Evolutionary conservation across 1,284 basidiomycete species (phyloP), one percentile per base, ranked within the genome.

Genomic region (Rhodotorula sp.): DNA sequence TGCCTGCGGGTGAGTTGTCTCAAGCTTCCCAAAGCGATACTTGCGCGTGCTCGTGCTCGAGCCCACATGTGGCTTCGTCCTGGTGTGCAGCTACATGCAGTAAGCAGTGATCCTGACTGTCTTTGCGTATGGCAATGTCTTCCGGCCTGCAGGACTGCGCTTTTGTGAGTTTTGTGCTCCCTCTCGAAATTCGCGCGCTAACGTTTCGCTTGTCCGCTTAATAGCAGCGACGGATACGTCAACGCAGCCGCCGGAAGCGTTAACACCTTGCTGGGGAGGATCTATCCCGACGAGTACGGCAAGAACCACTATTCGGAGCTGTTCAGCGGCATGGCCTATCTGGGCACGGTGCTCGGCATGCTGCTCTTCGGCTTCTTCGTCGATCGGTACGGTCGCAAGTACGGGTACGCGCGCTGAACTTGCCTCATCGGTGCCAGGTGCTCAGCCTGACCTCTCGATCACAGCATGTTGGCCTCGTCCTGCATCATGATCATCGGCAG

Each of bases 301-400:
- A 69, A 53, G 64, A 58, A 58, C n/a, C 41, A 55, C 23, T 60
- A 74, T 45, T 50, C 57, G 25, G 67, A 62, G 4, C 55, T 74
- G 2, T 74, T 74, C 66, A 61, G 55, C 7, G 64, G 89, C 80
- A 82, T 92, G 72, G 86, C 85, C 1, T 94, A 94, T 77, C 92
- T 88, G 44, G 92, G 92, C 25, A 93, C 91, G 19, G 83, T 65
- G 19, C 0, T 46, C n/a, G 93, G 85, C 12, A 79, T 79, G 72
- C 74, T 81, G 17, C 59, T 76, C 13, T 85, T 85, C 64, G 84
- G 84, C 41, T 92, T 88, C 79, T 82, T 93, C 67, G 91, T 90
- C 13, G 94, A 97, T 81, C 91, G 90, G 80, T 78, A 93, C 68
- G 93, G 93, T 13, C 87, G 60, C 60, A 61, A 61, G 34, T 52